A percentile compares a stretch with the other conserved stretches of the same genome.
These are phyloP conservation scores for Elaeis oleifera DNA, from an alignment of 202 grass and related monocot species.

Conservation along the genomic window DNA sequence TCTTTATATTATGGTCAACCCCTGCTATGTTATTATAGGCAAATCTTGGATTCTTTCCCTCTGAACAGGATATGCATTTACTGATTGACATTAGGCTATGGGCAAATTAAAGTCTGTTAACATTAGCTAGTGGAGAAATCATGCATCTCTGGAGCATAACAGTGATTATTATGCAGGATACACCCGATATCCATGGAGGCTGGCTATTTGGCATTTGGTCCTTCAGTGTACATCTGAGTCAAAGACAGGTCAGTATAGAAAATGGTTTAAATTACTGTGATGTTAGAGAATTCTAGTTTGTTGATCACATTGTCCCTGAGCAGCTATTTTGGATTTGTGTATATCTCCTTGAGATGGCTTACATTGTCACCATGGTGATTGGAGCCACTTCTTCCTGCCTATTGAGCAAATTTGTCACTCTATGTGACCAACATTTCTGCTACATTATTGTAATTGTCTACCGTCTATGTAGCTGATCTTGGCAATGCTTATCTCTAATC, in stretches of 20 bases:
- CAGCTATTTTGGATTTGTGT: slow-evolving; percentile 97
- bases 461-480: too few relatives aligned
- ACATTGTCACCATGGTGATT: slow-evolving; percentile 53
- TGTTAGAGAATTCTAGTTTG: slow-evolving; percentile 19
- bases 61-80: too few relatives aligned
- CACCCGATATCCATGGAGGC: slow-evolving; percentile 92
- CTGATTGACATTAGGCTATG: too few relatives aligned
- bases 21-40: too few relatives aligned
- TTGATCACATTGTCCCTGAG: slow-evolving; percentile 17
- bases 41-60: too few relatives aligned
- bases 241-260: slow-evolving; percentile 55
- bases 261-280: neutral
- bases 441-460: too few relatives aligned
- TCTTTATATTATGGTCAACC: too few relatives aligned
- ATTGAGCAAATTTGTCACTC: slow-evolving; percentile 73
- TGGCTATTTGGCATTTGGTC: slow-evolving; percentile 84
- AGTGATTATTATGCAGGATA: slow-evolving; percentile 49
- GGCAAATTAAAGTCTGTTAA: too few relatives aligned
- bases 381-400: slow-evolving; percentile 58
- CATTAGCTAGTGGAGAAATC: too few relatives aligned
- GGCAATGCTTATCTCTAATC: too few relatives aligned
- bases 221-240: slow-evolving; percentile 73
- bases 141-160: slow-evolving; percentile 1
- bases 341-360: slow-evolving; percentile 83
- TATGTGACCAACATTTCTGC: slow-evolving; percentile 21